Conservation (phyloP, 306 rosid species). For the Castanea crenata region DNA sequence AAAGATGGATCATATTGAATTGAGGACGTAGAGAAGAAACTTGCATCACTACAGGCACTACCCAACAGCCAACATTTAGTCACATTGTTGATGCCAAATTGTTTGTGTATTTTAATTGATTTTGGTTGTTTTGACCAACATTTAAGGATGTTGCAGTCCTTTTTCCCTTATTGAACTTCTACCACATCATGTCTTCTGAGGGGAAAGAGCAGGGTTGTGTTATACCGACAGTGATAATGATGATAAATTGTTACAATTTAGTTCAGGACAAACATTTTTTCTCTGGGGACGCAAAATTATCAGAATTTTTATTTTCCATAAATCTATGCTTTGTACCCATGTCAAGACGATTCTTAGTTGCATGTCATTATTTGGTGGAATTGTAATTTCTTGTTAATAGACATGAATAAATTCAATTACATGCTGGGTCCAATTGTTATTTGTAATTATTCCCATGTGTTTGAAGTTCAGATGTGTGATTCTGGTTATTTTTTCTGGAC, state of each 20-base stretch:
- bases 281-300: constrained; percentile 20
- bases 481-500: not conserved
- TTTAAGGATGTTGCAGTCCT: constrained; percentile 22
- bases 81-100: constrained; percentile 22
- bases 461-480: not conserved
- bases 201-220: constrained; percentile 23
- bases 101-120: constrained; percentile 22
- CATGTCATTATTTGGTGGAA: not conserved
- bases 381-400: not conserved
- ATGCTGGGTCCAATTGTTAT: not conserved
- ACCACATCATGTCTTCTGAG: constrained; percentile 19
- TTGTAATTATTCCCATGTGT: not conserved
- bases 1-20: constrained; percentile 28
- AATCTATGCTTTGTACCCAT: not conserved
- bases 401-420: not conserved
- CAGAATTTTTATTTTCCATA: not conserved
- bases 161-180: constrained; percentile 30
- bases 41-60: not conserved
- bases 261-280: not conserved
- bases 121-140: constrained; percentile 26
- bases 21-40: not conserved
- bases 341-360: not conserved
- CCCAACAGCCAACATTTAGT: not conserved
- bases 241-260: constrained; percentile 14
- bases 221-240: constrained; percentile 43